A percentile compares a stretch with the other conserved stretches of the same genome.
phyloP scores from a whole-genome alignment of 1,284 basidiomycete species.

The Irpex sp. region DNA sequence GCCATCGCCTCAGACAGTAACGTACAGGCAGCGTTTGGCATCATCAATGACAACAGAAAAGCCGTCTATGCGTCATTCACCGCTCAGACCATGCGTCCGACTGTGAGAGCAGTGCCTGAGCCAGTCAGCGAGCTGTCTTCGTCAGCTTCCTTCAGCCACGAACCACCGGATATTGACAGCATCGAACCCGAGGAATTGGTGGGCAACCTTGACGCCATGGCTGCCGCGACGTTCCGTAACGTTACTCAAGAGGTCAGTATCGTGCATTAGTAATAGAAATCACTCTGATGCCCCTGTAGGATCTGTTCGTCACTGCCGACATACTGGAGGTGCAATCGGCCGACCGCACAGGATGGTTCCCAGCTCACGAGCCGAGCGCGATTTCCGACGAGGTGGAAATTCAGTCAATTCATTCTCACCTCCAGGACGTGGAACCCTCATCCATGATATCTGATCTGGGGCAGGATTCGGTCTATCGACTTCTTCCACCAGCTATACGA shows the following conservation, averaged over 20 bases:
- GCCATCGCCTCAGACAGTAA: constrained; percentile 28
- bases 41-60: constrained; percentile 40
- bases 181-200: constrained; percentile 66
- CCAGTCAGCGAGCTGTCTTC: constrained; percentile 22
- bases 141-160: constrained; percentile 43
- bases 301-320: constrained; percentile 71
- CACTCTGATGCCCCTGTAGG: constrained; percentile 33
- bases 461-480: constrained; percentile 66
- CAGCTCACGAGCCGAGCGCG: constrained; percentile 45
- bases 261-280: not conserved
- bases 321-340: constrained; percentile 74
- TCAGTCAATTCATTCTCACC: constrained; percentile 68
- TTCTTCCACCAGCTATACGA: constrained; percentile 69
- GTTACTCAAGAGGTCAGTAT: constrained; percentile 67
- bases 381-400: constrained; percentile 64
- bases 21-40: constrained; percentile 44
- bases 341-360: constrained; percentile 77
- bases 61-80: constrained; percentile 45
- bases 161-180: constrained; percentile 66
- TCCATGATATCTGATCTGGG: constrained; percentile 62
- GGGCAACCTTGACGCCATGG: constrained; percentile 71
- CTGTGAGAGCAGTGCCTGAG: constrained; percentile 27
- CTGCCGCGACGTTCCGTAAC: constrained; percentile 65
- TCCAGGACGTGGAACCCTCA: constrained; percentile 69
- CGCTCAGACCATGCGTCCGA: constrained; percentile 60